Evolutionary conservation across 495 filamentous ascomycete genomes (phyloP), one percentile per base, ranked within the genome.

Genomic region (Daldinia decipiens): DNA sequence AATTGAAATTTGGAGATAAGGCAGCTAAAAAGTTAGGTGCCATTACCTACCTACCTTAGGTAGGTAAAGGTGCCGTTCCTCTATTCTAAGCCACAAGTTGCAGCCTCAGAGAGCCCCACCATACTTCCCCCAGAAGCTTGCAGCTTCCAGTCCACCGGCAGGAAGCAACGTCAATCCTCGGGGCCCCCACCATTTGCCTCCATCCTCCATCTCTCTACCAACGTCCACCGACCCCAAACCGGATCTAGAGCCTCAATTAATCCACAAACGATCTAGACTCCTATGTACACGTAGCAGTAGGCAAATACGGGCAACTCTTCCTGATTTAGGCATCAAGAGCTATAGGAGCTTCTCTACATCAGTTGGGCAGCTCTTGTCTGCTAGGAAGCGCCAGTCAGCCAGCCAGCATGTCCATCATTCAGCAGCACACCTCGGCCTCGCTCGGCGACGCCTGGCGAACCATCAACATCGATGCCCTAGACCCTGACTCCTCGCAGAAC

Each of bases 381-480:
- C 40, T 47, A 34, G 61, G 27, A 53, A 60, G 9, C 36, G 47
- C 52, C 13, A 39, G 13, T 11, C 43, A 34, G 32, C 32, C 32
- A 34, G 32, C 32, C 21, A 24, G 21, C 21, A 87, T 87, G 86
- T 87, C 85, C 40, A 84, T 87, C 68, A 86, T 87, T 75, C 86
- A 86, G 70, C 84, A 87, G 73, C 81, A 84, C 76, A 82, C 81
- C 52, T 54, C 74, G 34, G 80, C 85, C 36, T 78, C 84, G 62
- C 80, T 87, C 26, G 75, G 76, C 77, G 86, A 87, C 73, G 84
- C 83, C 85, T 97, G 92, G 89, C 92, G 94, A 78, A 97, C 93
- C 74, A 95, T 97, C 85, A 93, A 97, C 84, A 89, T 97, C 82
- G 94, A 97, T 80, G 86, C 88, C 70, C 87, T 95, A 60, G 90